A percentile compares a stretch with the other conserved stretches of the same genome.
These are phyloP conservation scores for Linderniella brevidens DNA, from an alignment of 257 asterid genomes.

Conservation along the genomic window DNA sequence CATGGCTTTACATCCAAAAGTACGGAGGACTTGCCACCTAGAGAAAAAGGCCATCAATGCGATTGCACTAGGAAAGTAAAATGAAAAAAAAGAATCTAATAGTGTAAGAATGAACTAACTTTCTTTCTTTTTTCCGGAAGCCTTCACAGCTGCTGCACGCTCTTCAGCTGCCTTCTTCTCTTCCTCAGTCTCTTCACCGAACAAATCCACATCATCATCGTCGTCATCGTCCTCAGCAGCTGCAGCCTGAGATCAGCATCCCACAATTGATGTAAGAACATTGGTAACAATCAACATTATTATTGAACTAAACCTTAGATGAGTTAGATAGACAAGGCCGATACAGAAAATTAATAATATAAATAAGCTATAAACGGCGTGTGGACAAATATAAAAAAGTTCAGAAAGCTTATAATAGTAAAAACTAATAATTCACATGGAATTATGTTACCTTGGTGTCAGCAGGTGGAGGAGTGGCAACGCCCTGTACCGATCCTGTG, in stretches of 20 bases:
- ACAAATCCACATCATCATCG: conserved; percentile 30
- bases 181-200: conserved; percentile 42
- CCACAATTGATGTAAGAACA: neutral
- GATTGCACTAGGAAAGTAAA: neutral
- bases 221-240: conserved; percentile 73
- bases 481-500: conserved; percentile 36
- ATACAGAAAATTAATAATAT: neutral
- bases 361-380: neutral
- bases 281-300: neutral
- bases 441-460: conserved; percentile 32
- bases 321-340: neutral
- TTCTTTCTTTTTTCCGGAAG: conserved; percentile 81
- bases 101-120: conserved; percentile 24
- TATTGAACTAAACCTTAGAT: neutral
- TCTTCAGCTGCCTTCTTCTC: conserved; percentile 88
- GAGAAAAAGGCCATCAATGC: neutral
- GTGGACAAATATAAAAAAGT: neutral
- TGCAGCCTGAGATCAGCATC: conserved; percentile 16
- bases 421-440: neutral
- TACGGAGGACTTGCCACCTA: conserved; percentile 32
- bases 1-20: conserved; percentile 27
- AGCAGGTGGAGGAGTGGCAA: conserved; percentile 47
- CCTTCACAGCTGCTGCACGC: conserved; percentile 80
- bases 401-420: neutral
- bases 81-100: neutral